A percentile compares a stretch with the other conserved stretches of the same genome.
Evolutionary conservation across 805 yeast species (phyloP).

Genomic region (Candida methanosorbosa): DNA sequence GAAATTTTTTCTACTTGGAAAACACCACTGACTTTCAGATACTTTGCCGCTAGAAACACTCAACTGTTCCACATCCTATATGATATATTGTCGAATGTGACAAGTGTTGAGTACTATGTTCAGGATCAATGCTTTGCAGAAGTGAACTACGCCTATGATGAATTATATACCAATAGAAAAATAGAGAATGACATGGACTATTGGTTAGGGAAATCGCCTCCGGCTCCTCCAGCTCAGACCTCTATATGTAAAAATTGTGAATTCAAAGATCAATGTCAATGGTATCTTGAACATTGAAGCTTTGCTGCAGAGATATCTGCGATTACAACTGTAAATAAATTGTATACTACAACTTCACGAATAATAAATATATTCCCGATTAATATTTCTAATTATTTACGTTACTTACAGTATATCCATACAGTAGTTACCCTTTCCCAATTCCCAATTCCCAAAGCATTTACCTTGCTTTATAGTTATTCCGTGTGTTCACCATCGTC

Average conservation of each 20-base stretch:
- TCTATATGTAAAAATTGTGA: slow-evolving; percentile 48
- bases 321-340: too few species aligned
- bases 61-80: slow-evolving; percentile 33
- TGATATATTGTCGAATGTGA: slow-evolving; percentile 26
- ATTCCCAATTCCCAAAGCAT: too few species aligned
- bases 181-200: slow-evolving; percentile 30
- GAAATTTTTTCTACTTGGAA: slow-evolving; percentile 37
- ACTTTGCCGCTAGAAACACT: slow-evolving; percentile 46
- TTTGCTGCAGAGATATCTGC: too few species aligned
- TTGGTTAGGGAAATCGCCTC: slow-evolving; percentile 53
- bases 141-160: slow-evolving; percentile 29
- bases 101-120: slow-evolving; percentile 47
- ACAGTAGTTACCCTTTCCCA: too few species aligned
- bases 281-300: slow-evolving; percentile 26
- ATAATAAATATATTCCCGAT: too few species aligned
- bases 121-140: slow-evolving; percentile 33
- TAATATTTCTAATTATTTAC: too few species aligned
- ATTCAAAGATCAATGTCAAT: slow-evolving; percentile 34
- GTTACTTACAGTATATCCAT: too few species aligned
- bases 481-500: neutral
- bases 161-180: slow-evolving; percentile 18
- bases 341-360: too few species aligned
- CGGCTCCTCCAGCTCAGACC: slow-evolving; percentile 32
- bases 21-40: slow-evolving; percentile 45
- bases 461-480: too few species aligned